phyloP scores from a whole-genome alignment of 768 basidiomycete species.

The Naematelia aurantialba region DNA sequence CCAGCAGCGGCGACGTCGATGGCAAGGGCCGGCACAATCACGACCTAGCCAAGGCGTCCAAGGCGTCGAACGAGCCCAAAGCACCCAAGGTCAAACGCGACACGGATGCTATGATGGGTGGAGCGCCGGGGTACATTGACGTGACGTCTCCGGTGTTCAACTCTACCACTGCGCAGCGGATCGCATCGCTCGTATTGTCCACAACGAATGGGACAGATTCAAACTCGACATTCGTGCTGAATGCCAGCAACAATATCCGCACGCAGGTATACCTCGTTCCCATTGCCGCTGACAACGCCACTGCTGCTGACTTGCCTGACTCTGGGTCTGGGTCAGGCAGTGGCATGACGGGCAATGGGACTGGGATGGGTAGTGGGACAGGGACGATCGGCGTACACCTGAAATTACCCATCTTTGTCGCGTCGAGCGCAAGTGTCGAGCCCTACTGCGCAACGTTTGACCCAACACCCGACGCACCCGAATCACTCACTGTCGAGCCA shows the following conservation, averaged over 20 bases:
- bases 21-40: constrained; percentile 21
- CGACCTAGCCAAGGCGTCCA: constrained; percentile 16
- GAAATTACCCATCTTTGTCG: constrained; percentile 54
- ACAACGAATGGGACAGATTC: constrained; percentile 39
- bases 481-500: constrained; percentile 57
- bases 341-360: no score
- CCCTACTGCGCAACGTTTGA: constrained; percentile 64
- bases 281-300: constrained; percentile 16
- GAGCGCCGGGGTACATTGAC: constrained; percentile 45
- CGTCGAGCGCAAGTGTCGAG: constrained; percentile 49
- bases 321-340: no score
- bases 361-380: no score
- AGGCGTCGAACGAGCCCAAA: no score
- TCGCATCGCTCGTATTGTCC: constrained; percentile 54
- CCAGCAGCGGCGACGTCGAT: constrained; percentile 19
- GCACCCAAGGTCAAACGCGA: constrained; percentile 10
- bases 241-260: constrained; percentile 56
- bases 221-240: constrained; percentile 53
- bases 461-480: constrained; percentile 55
- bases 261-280: constrained; percentile 56
- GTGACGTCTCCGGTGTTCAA: constrained; percentile 47
- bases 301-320: constrained; percentile 18
- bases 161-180: constrained; percentile 48
- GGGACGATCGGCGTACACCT: constrained; percentile 53
- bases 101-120: constrained; percentile 23